These are phyloP conservation scores for Berberis thunbergii DNA, from an alignment of 164 flowering plant genomes.

Conservation along the genomic window DNA sequence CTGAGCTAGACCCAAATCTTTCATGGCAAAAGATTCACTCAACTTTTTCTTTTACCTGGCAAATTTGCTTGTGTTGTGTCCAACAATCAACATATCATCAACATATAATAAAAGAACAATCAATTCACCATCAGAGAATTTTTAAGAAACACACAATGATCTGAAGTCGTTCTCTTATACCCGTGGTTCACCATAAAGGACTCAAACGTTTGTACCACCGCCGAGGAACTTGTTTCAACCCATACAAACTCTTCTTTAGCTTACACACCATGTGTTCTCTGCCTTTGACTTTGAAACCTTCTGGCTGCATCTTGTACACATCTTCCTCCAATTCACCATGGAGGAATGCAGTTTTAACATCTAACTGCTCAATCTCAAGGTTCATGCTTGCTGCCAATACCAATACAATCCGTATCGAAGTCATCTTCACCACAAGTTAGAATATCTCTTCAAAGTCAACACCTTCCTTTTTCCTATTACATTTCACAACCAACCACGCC, in stretches of 20 bases:
- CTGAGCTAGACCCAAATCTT: too few relatives aligned
- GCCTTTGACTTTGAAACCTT: background rate
- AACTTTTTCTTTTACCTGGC: too few relatives aligned
- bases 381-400: background rate
- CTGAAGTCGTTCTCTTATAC: too few relatives aligned
- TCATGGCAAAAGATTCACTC: too few relatives aligned
- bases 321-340: constrained; percentile 1
- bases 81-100: too few relatives aligned
- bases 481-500: background rate
- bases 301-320: background rate
- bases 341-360: constrained; percentile 1
- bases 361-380: constrained; percentile 1
- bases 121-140: too few relatives aligned
- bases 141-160: too few relatives aligned
- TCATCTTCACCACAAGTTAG: background rate
- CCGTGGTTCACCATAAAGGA: too few relatives aligned
- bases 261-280: background rate
- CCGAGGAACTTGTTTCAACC: background rate
- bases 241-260: background rate
- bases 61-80: too few relatives aligned
- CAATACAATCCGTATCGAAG: background rate
- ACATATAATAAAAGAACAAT: too few relatives aligned
- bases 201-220: too few relatives aligned
- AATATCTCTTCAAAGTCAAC: background rate
- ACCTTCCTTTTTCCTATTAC: background rate